These are phyloP conservation scores for Pseudodiploospora longispora DNA, from an alignment of 2,329 filamentous ascomycete genomes.

Conservation along the genomic window DNA sequence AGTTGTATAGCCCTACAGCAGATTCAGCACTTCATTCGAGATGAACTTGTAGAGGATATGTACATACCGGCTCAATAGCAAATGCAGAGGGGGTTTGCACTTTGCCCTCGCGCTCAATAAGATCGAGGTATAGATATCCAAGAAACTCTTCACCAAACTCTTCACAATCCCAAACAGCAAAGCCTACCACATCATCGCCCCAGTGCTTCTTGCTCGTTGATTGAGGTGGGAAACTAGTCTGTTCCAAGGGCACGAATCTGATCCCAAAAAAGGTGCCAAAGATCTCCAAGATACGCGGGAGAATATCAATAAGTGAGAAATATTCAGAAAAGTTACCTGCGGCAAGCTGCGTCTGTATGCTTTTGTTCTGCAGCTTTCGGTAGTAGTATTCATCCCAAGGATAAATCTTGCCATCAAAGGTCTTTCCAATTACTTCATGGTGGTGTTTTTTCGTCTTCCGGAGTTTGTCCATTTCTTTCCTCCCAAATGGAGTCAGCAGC, in stretches of 20 bases:
- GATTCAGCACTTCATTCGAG: background rate
- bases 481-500: background rate
- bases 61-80: slow-evolving; percentile 5
- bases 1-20: slow-evolving; percentile 35
- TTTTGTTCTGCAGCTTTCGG: background rate
- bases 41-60: background rate
- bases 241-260: background rate
- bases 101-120: slow-evolving; percentile 2
- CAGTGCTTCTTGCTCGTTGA: background rate
- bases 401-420: background rate
- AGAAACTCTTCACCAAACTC: background rate
- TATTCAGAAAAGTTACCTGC: background rate
- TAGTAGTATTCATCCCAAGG: slow-evolving; percentile 1
- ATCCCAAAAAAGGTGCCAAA: background rate
- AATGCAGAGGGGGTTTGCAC: background rate
- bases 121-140: slow-evolving; percentile 8
- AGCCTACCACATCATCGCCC: background rate
- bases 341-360: background rate
- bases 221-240: too few species aligned
- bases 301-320: background rate
- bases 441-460: background rate
- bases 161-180: slow-evolving; percentile 3
- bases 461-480: background rate
- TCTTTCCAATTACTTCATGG: background rate
- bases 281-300: background rate